phyloP scores from a whole-genome alignment of 2,329 filamentous ascomycete genomes.

The Paecilomyces niveus region DNA sequence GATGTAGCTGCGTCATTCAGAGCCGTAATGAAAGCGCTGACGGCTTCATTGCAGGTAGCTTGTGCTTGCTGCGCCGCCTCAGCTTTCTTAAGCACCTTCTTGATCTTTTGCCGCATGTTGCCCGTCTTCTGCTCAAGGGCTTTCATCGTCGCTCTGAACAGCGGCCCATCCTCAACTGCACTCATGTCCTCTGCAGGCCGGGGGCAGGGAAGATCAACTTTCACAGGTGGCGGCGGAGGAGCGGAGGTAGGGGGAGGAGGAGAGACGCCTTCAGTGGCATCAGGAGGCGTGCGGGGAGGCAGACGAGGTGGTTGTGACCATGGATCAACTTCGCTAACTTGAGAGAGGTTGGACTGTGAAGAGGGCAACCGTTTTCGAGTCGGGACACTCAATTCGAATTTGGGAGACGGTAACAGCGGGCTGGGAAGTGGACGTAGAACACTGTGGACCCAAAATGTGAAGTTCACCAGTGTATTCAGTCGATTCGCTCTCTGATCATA shows the following conservation, averaged over 20 bases:
- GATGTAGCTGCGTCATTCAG: constrained; percentile 80
- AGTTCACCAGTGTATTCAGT: constrained; percentile 79
- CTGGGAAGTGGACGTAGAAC: constrained; percentile 26
- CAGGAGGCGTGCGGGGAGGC: constrained; percentile 22
- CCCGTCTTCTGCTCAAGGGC: constrained; percentile 93
- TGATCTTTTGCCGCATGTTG: constrained; percentile 89
- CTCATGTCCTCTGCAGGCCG: constrained; percentile 80
- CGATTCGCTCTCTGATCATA: constrained; percentile 91
- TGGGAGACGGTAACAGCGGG: constrained; percentile 62
- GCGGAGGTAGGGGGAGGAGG: constrained; percentile 15
- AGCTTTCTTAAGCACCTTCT: constrained; percentile 90
- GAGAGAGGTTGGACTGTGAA: constrained; percentile 75
- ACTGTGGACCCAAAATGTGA: constrained; percentile 93
- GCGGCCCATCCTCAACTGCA: constrained; percentile 80
- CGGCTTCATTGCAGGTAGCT: constrained; percentile 75
- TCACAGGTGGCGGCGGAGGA: constrained; percentile 46
- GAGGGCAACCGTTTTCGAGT: constrained; percentile 79
- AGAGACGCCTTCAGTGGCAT: constrained; percentile 16
- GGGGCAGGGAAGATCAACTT: constrained; percentile 80
- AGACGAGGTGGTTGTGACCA: constrained; percentile 25
- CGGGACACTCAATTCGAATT: constrained; percentile 65
- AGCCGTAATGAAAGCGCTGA: constrained; percentile 74
- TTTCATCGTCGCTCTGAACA: constrained; percentile 96
- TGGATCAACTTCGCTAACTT: constrained; percentile 64
- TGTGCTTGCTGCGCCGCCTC: constrained; percentile 79